Evolutionary conservation across 805 yeast species (phyloP).

Genomic region (Metschnikowia dekortorum): DNA sequence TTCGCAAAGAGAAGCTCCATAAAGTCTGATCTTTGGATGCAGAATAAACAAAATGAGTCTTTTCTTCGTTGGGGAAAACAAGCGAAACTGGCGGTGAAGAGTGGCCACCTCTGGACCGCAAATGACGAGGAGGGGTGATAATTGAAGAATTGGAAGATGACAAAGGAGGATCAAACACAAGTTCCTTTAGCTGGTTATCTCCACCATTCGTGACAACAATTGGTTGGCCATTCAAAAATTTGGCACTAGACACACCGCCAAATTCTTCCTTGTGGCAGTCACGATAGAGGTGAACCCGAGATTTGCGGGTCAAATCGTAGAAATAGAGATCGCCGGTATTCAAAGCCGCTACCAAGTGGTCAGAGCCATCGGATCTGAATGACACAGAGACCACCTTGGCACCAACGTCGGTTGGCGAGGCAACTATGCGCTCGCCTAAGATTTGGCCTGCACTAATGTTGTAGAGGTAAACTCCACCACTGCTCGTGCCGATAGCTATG

Average conservation of each 20-base stretch:
- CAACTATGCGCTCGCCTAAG: conserved; percentile 46
- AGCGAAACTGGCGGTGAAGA: conserved; percentile 80
- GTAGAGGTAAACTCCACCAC: conserved; percentile 62
- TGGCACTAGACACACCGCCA: conserved; percentile 74
- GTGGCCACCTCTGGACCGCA: conserved; percentile 97
- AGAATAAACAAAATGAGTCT: conserved; percentile 77
- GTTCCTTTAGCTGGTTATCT: conserved; percentile 85
- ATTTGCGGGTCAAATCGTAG: conserved; percentile 68
- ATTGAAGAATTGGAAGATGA: conserved; percentile 59
- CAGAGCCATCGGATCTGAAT: conserved; percentile 85
- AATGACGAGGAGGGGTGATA: conserved; percentile 82
- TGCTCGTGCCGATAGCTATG: conserved; percentile 68
- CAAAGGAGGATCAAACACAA: conserved; percentile 87
- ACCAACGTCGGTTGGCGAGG: conserved; percentile 36
- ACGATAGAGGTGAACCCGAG: conserved; percentile 73
- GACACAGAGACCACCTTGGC: conserved; percentile 58
- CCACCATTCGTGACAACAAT: conserved; percentile 85
- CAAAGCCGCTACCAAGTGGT: conserved; percentile 78
- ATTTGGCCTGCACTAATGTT: conserved; percentile 63
- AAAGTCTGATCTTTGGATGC: conserved; percentile 82
- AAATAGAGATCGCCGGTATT: conserved; percentile 79
- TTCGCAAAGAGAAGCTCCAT: conserved; percentile 90
- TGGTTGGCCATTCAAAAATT: conserved; percentile 87
- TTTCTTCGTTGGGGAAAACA: conserved; percentile 67
- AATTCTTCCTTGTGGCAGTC: conserved; percentile 65